Evolutionary conservation across 805 yeast genomes (phyloP).

Genomic region (Cyberlindnera mrakii): DNA sequence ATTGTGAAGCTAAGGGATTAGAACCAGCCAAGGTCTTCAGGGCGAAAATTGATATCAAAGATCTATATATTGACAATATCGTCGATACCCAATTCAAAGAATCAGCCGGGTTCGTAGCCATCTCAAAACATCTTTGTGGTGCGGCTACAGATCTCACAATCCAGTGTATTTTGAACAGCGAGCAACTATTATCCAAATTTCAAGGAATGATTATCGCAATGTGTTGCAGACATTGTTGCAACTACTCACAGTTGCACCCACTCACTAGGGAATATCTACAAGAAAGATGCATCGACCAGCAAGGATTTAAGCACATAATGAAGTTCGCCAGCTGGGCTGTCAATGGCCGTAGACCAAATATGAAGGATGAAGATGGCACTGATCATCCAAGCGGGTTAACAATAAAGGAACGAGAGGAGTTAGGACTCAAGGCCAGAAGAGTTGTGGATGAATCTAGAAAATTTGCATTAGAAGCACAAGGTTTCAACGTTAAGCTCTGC

Average conservation of each 20-base stretch:
- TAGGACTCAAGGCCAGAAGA: constrained; percentile 68
- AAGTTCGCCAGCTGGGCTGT: constrained; percentile 88
- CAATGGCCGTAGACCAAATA: constrained; percentile 48
- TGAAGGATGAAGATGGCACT: constrained; percentile 31
- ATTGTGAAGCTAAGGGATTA: constrained; percentile 28
- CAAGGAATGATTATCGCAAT: constrained; percentile 74
- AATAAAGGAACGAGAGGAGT: constrained; percentile 41
- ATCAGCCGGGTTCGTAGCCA: constrained; percentile 39
- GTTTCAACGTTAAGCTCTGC: constrained; percentile 44
- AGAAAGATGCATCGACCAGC: constrained; percentile 21
- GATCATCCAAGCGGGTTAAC: constrained; percentile 43
- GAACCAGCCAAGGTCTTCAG: constrained; percentile 37
- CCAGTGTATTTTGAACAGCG: constrained; percentile 46
- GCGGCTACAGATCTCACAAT: constrained; percentile 88
- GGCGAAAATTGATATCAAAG: constrained; percentile 74
- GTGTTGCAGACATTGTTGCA: constrained; percentile 89
- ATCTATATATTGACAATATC: constrained; percentile 47
- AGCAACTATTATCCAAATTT: constrained; percentile 26
- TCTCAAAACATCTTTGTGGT: constrained; percentile 90
- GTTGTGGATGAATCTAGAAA: constrained; percentile 70
- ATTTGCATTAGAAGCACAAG: constrained; percentile 35
- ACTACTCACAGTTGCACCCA: constrained; percentile 46
- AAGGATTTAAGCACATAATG: constrained; percentile 42
- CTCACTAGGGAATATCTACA: constrained; percentile 12
- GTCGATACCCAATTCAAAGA: constrained; percentile 24